Base-by-base conservation (phyloP, 371 early-diverging fungal genomes). In the Mucor irregularis region DNA sequence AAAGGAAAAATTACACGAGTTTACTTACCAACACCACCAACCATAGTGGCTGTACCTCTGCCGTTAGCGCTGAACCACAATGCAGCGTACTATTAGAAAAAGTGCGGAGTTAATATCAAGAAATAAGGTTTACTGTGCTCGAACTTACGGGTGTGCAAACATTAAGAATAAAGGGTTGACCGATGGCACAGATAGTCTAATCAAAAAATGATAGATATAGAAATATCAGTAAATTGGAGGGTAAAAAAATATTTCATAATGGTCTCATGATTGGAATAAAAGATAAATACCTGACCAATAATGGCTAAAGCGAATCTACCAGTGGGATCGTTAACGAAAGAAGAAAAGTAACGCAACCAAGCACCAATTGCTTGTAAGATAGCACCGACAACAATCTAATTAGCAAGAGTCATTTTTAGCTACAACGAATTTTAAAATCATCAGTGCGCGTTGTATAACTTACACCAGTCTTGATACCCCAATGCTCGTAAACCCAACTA, bases 381-480 rank as follows among this genome's bases (percentile, higher is more conserved):
- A 38, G 55, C 66, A 33, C 77, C 77, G n/a, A 61, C 45, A 21
- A 74, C 60, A 22, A 77, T 43, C 77, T 77, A 55, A 26, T 16
- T 40, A 40, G 28, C n/a, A 25, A 17, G 19, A 28, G 17, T 17
- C 24, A 44, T 22, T 33, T n/a, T n/a, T n/a, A n/a, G n/a, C n/a
- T n/a, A n/a, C n/a, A n/a, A n/a, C n/a, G n/a, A n/a, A n/a, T n/a
- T n/a, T n/a, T n/a, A n/a, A n/a, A n/a, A n/a, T n/a, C n/a, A n/a
- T n/a, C n/a, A n/a, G n/a, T n/a, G n/a, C n/a, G n/a, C n/a, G n/a
- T n/a, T n/a, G n/a, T 21, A 29, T 21, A 14, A 29, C 61, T 33
- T 74, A 71, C 75, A 35, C 79, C 75, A n/a, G 54, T 51, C 42
- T 80, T 82, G 42, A 82, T 71, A 37, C 73, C 74, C 40, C 68